Evolutionary conservation across 768 basidiomycete genomes (phyloP), one percentile per base, ranked within the genome.

Genomic region (Xerocomellus dryophilus): DNA sequence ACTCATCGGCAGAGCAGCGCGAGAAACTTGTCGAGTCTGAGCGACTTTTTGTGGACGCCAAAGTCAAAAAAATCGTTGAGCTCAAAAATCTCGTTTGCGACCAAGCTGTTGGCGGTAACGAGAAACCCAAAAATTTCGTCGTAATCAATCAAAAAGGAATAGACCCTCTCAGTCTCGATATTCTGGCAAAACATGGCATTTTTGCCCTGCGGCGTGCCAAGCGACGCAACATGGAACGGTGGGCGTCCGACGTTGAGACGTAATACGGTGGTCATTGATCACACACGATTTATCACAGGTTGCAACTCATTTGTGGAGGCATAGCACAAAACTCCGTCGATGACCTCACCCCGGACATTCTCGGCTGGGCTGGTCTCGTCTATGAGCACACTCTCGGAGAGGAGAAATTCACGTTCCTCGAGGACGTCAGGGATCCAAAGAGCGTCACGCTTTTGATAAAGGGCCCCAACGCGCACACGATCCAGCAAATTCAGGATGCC

Each of bases 141-240:
- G 73, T 98, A 50, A 88, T 99, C 74, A 99, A 98, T 72, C 97
- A 99, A 73, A 99, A 99, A 73, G 97, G 97, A 58, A 99, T 99
- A 60, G 97, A 99, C 71, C 97, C 97, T 7, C 82, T 99, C 68
- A 92, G 89, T 64, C 79, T 99, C 51, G 97, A 99, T 72, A 86
- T 98, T 39, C 77, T 99, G 38, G 94, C 92, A 41, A 98, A 98
- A 80, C 90, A 93, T 71, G 96, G 94, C 12, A 98, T 99, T 58
- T 74, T 99, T 53, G 96, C 93, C 20, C 80, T 99, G 47, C 82
- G 97, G 58, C 80, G 97, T 56, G 97, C 97, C 17, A 99, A 99
- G 78, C 80, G 97, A 68, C 85, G 97, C 65, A 99, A 99, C 69
- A 98, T 99, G 97, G 97, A 99, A 72, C 80, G 95, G 93, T 93